Base-by-base conservation (phyloP, 768 basidiomycete species). In the Suillus variegatus region DNA sequence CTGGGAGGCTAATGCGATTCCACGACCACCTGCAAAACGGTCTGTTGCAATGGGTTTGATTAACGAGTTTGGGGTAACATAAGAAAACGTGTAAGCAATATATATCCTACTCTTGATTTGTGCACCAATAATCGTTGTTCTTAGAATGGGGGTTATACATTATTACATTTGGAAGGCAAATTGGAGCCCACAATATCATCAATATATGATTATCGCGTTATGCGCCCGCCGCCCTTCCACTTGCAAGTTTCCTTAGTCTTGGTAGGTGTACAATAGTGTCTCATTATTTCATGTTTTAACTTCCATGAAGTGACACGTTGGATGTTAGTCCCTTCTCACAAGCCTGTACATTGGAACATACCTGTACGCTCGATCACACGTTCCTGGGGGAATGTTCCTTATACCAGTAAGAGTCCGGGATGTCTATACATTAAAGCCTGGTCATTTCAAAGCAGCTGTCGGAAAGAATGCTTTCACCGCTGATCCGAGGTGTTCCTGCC, bases 111-210 rank as follows among this genome's bases (percentile, higher is more conserved):
- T 51, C 20, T 44, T 12, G 12, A 36, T 16, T 28, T 43, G 18
- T 57, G 10, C 43, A 51, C 20, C 32, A 14, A 49, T 6, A 20
- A 46, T 14, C 28, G 6, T 38, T 18, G 6, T 32, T 32, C 54
- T 3, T 18, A 88, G 87, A 3, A 86, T 86, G 71, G 85, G 32
- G 86, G 12, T 87, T 87, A 0, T 88, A 84, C 67, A 82, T 84
- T 0, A 32, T 32, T 6, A 32, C 36, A 38, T 8, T 3, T 90
- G 88, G 88, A 84, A 85, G 68, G 70, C 83, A 5, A 73, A 76
- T 22, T 90, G 88, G 88, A 79, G 85, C 3, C 88, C 87, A 0
- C 68, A 81, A 64, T 90, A 89, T 66, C 87, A 87, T 63, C 85
- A 78, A 60, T 87, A 86, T 2, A 87, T 89, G 87, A 80, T 79